A percentile compares a stretch with the other conserved stretches of the same genome.
phyloP scores from a whole-genome alignment of 108 stramenopile species.

The Pseudonitzschia multiseries region DNA sequence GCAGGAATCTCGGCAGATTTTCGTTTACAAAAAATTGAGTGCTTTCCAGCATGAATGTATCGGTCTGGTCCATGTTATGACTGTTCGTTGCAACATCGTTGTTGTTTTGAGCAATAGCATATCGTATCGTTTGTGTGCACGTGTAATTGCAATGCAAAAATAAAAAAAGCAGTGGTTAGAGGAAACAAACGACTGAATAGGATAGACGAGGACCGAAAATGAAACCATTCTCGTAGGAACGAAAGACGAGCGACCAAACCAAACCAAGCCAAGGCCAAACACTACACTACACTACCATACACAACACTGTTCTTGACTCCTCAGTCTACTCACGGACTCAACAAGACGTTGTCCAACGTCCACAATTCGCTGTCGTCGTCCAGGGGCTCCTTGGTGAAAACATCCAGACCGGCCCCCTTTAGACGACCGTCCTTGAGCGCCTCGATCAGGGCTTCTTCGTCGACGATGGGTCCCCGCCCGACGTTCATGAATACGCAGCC shows the following conservation, averaged over 20 bases:
- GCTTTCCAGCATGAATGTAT: slow-evolving; percentile 82
- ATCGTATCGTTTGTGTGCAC: too few relatives aligned
- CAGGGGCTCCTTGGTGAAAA: slow-evolving; percentile 81
- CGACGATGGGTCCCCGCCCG: slow-evolving; percentile 87
- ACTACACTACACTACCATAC: too few relatives aligned
- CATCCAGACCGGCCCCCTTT: slow-evolving; percentile 88
- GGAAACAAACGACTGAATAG: too few relatives aligned
- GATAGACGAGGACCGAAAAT: too few relatives aligned
- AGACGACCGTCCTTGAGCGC: slow-evolving; percentile 61
- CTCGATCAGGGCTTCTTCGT: slow-evolving; percentile 77
- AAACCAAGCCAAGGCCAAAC: too few relatives aligned
- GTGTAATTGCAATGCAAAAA: too few relatives aligned
- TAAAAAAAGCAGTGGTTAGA: too few relatives aligned
- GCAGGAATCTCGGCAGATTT: slow-evolving; percentile 66
- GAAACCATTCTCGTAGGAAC: too few relatives aligned
- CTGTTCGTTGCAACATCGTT: neutral
- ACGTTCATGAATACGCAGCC: slow-evolving; percentile 86
- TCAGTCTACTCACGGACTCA: slow-evolving; percentile 56
- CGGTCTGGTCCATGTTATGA: slow-evolving; percentile 63
- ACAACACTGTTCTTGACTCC: too few relatives aligned
- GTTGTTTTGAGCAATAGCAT: too few relatives aligned
- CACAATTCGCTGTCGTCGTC: slow-evolving; percentile 72
- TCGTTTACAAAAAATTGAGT: slow-evolving; percentile 75
- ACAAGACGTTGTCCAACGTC: slow-evolving; percentile 79
- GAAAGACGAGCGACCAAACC: too few relatives aligned